Evolutionary conservation across 306 rosid genomes (phyloP).

Genomic region (Cotoneaster glaucophyllus): DNA sequence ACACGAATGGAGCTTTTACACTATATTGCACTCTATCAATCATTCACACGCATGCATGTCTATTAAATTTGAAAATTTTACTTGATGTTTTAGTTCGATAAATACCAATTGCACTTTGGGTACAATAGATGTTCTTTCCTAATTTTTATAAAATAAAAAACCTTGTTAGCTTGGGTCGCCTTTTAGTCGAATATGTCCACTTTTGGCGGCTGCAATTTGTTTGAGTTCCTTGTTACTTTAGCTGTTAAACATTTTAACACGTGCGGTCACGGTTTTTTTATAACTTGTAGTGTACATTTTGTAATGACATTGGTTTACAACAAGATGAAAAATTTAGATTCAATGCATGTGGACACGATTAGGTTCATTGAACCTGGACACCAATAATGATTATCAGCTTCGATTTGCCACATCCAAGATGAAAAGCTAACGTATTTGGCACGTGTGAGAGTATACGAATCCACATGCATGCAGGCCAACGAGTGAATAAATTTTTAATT

Average conservation of each 20-base stretch:
- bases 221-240: background rate
- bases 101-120: no score
- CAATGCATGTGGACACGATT: constrained; percentile 31
- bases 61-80: background rate
- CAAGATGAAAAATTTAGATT: background rate
- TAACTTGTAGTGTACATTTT: background rate
- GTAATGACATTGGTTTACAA: background rate
- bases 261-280: background rate
- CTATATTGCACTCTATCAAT: no score
- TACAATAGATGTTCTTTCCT: no score
- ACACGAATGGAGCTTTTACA: no score
- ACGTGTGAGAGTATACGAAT: background rate
- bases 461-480: background rate
- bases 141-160: no score
- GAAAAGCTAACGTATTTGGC: background rate
- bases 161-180: no score
- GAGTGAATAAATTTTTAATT: no score
- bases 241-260: background rate
- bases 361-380: constrained; percentile 55
- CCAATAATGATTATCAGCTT: background rate
- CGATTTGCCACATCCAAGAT: constrained; percentile 23
- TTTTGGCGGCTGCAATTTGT: background rate
- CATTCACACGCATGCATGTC: background rate
- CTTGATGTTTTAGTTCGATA: no score
- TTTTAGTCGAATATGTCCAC: background rate